Base-by-base conservation (phyloP, 2,329 filamentous ascomycete genomes). In the Paraconiothyrium brasiliense region DNA sequence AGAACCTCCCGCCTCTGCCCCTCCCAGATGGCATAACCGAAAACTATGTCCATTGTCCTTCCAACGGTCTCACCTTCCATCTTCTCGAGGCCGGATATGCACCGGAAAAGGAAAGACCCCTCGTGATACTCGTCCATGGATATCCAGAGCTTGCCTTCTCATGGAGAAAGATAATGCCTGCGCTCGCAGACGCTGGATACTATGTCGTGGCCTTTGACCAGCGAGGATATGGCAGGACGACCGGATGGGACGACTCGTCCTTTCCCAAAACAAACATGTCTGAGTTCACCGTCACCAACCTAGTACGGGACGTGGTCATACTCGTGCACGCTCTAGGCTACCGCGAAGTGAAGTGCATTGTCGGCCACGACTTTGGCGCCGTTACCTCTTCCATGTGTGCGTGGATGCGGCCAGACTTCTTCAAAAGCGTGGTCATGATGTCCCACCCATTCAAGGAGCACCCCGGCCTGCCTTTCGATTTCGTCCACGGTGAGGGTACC, bases 101-200 rank as follows among this genome's bases (percentile, higher is more conserved):
- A 3, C 73, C 79, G 3, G 59, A 71, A 14, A 73, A 69, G 14
- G 69, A 77, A 27, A 81, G 79, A 7, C 88, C 87, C 1, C 81
- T 91, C 11, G 77, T 91, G 9, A 73, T 91, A 7, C 84, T 90
- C 52, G 83, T 86, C 51, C 89, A 90, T 75, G 89, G 89, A 41
- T 92, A 86, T 64, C 89, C 89, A 1, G 89, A 91, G 70, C 80
- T 92, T 2, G 87, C 89, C 32, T 92, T 85, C 73, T 90, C 89
- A 50, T 92, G 89, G 88, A 86, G 89, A 55, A 87, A 88, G 59
- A 77, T 90, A 39, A 82, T 92, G 68, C 83, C 84, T 7, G 72
- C 79, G 0, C 79, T 92, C n/a, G 86, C 89, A 5, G 75, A 78
- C 0, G 81, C 83, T 6, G 89, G 89, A 32, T 91, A 87, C 76